Percentiles rank a stretch among this genome's conserved stretches.
These are phyloP conservation scores for Tulasnella sp. DNA, from an alignment of 768 basidiomycete species.

Conservation along the genomic window DNA sequence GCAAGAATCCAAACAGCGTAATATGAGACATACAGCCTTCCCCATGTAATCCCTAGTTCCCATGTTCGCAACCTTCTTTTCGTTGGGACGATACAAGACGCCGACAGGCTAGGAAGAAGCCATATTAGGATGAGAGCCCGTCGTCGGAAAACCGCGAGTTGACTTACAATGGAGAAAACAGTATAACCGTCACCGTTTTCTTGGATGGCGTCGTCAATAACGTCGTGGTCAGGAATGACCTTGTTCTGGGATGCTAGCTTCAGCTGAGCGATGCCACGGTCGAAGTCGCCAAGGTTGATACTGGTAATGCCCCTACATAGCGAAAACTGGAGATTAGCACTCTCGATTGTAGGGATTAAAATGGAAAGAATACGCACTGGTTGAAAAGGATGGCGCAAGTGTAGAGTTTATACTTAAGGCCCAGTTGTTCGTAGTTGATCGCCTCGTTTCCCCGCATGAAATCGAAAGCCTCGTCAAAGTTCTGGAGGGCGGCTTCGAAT, in stretches of 20 bases:
- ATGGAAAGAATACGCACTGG: conserved; percentile 30
- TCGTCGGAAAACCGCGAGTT: not conserved
- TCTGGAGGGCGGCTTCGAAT: conserved; percentile 64
- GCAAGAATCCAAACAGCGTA: not conserved
- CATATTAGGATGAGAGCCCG: not conserved
- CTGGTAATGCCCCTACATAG: conserved; percentile 49
- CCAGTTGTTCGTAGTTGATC: conserved; percentile 89
- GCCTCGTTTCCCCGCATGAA: conserved; percentile 76
- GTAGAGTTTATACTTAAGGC: conserved; percentile 81
- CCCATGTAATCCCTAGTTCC: conserved; percentile 84
- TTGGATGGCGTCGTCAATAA: conserved; percentile 84
- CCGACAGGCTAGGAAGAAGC: conserved; percentile 60
- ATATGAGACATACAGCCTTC: conserved; percentile 47
- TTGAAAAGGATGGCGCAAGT: conserved; percentile 89
- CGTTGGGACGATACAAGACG: conserved; percentile 80
- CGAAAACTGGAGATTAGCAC: not conserved
- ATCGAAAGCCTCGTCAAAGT: conserved; percentile 76
- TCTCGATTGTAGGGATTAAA: not conserved
- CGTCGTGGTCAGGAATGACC: conserved; percentile 71
- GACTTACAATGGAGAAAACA: conserved; percentile 82
- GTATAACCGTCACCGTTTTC: conserved; percentile 82
- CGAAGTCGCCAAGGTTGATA: conserved; percentile 58
- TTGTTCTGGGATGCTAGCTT: conserved; percentile 61
- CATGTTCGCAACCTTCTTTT: conserved; percentile 82
- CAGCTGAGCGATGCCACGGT: conserved; percentile 64